Evolutionary conservation across 306 rosid genomes (phyloP).

Genomic region (Elaeagnus macrophylla): DNA sequence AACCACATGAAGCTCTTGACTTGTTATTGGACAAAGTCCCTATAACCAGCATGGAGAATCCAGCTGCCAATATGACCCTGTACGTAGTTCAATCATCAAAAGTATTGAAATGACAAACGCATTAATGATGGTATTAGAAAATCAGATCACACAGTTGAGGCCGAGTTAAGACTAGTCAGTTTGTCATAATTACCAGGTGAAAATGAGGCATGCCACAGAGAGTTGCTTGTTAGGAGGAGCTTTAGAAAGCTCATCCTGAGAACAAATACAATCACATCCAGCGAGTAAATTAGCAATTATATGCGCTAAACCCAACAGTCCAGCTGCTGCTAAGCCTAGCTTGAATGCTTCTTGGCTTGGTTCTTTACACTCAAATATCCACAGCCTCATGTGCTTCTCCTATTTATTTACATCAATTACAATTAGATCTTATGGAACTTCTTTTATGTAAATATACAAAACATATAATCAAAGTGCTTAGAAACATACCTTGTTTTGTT

Average conservation of each 20-base stretch:
- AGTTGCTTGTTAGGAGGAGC: conserved; percentile 59
- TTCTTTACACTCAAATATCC: conserved; percentile 91
- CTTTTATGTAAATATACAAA: not conserved
- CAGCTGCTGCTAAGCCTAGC: conserved; percentile 70
- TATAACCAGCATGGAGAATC: conserved; percentile 79
- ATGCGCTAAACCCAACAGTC: conserved; percentile 59
- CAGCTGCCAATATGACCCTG: conserved; percentile 67
- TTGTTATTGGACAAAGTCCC: conserved; percentile 78
- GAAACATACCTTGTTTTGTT: conserved; percentile 66
- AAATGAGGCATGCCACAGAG: conserved; percentile 61
- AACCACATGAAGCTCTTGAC: conserved; percentile 69
- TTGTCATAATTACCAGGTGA: conserved; percentile 51
- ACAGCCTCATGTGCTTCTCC: conserved; percentile 74
- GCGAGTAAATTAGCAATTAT: conserved; percentile 63
- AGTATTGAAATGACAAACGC: not conserved
- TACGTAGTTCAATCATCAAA: conserved; percentile 12
- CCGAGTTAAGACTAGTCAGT: no score
- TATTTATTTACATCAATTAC: conserved; percentile 1
- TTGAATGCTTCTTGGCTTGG: conserved; percentile 81
- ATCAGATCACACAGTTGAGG: no score
- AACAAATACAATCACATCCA: conserved; percentile 78
- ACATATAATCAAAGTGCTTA: no score
- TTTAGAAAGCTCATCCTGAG: conserved; percentile 71
- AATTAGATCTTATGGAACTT: no score
- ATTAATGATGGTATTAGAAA: not conserved